phyloP scores from a whole-genome alignment of 176 grass and related monocot genomes.

The Poa annua region DNA sequence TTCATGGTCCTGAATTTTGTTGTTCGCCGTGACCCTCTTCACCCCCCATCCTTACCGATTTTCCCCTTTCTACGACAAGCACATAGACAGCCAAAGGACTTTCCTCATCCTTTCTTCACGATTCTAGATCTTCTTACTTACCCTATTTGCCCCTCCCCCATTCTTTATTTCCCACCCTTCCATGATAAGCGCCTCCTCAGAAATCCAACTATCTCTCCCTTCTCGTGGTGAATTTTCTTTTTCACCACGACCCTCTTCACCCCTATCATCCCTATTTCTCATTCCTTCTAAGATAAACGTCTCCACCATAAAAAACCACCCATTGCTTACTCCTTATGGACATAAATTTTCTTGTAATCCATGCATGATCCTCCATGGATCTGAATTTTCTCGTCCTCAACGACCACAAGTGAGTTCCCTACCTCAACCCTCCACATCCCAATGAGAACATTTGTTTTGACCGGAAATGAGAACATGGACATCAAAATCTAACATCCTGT shows the following conservation, averaged over 20 bases:
- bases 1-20: background rate
- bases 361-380: background rate
- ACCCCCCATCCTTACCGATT: background rate
- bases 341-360: background rate
- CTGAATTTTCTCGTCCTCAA: background rate
- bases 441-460: background rate
- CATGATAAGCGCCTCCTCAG: background rate
- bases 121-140: background rate
- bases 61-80: background rate
- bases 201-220: background rate
- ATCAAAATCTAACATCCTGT: background rate
- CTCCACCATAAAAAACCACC: background rate
- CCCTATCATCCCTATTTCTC: background rate
- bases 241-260: background rate
- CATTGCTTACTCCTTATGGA: background rate
- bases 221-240: background rate
- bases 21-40: background rate
- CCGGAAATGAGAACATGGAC: background rate
- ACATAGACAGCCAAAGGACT: background rate
- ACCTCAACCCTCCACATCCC: background rate
- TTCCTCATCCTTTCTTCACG: background rate
- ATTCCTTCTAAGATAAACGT: background rate
- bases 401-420: background rate
- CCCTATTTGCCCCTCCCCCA: background rate
- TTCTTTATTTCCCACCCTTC: background rate